Evolutionary conservation across 2,329 filamentous ascomycete species (phyloP).

Genomic region (Calonectria crousiana): DNA sequence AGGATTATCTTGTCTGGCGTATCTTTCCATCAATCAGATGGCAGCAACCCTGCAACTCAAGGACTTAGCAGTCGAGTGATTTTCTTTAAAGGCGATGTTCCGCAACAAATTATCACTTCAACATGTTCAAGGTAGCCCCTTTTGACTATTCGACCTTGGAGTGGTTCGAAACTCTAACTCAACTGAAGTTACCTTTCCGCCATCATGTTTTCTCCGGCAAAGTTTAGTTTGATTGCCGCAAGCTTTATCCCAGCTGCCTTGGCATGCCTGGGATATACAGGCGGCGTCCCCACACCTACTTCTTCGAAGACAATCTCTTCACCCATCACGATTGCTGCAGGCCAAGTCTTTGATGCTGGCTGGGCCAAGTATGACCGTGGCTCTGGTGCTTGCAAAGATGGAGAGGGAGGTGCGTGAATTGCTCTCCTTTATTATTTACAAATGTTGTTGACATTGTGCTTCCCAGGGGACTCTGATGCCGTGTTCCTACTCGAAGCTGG

Average conservation of each 20-base stretch:
- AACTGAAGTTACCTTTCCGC: too few species aligned
- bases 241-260: slow-evolving; percentile 40
- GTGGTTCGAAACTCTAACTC: not conserved
- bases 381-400: slow-evolving; percentile 51
- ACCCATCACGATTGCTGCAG: slow-evolving; percentile 43
- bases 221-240: not conserved
- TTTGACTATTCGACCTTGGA: not conserved
- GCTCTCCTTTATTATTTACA: too few species aligned
- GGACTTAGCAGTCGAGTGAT: not conserved
- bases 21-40: slow-evolving; percentile 6
- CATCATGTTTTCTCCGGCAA: not conserved
- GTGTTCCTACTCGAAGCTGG: slow-evolving; percentile 38
- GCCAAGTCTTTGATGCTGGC: slow-evolving; percentile 45
- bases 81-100: slow-evolving; percentile 6
- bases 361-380: slow-evolving; percentile 51
- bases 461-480: slow-evolving; percentile 32
- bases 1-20: not conserved
- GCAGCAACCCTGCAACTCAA: not conserved
- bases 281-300: slow-evolving; percentile 43
- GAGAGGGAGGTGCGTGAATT: slow-evolving; percentile 51
- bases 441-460: not conserved
- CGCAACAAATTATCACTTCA: not conserved
- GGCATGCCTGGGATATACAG: slow-evolving; percentile 37
- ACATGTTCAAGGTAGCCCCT: not conserved
- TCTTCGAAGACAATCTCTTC: slow-evolving; percentile 37